phyloP scores from a whole-genome alignment of 2,329 filamentous ascomycete species.

The Hypoxylon sp. region DNA sequence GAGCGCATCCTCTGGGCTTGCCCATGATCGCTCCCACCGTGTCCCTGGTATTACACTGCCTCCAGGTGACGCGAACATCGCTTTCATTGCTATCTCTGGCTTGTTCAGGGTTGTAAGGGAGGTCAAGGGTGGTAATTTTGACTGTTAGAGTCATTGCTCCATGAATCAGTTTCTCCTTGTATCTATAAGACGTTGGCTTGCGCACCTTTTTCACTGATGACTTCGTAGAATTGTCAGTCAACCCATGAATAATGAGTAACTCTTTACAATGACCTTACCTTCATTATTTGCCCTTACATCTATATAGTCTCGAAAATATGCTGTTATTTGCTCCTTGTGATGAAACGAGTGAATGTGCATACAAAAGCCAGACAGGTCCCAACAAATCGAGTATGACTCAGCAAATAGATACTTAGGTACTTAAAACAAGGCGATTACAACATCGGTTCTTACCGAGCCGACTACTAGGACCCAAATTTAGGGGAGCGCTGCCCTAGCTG shows the following conservation, averaged over 20 bases:
- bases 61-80: constrained; percentile 75
- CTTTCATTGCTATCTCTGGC: constrained; percentile 67
- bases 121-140: constrained; percentile 45
- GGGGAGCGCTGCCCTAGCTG: constrained; percentile 6
- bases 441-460: constrained; percentile 13
- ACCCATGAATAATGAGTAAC: no score
- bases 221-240: no score
- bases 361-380: background rate
- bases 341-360: background rate
- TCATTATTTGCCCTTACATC: no score
- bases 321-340: background rate
- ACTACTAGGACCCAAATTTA: constrained; percentile 18
- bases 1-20: constrained; percentile 76
- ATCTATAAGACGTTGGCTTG: background rate
- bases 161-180: background rate
- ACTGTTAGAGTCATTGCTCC: background rate
- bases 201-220: no score
- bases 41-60: constrained; percentile 82
- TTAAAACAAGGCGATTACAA: background rate
- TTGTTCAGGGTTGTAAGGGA: constrained; percentile 69
- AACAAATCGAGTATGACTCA: background rate
- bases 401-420: constrained; percentile 22
- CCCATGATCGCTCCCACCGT: constrained; percentile 74
- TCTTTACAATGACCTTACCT: no score
- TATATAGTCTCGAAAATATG: no score